phyloP scores from a whole-genome alignment of 129 eudicot species.

The Lonicera japonica region DNA sequence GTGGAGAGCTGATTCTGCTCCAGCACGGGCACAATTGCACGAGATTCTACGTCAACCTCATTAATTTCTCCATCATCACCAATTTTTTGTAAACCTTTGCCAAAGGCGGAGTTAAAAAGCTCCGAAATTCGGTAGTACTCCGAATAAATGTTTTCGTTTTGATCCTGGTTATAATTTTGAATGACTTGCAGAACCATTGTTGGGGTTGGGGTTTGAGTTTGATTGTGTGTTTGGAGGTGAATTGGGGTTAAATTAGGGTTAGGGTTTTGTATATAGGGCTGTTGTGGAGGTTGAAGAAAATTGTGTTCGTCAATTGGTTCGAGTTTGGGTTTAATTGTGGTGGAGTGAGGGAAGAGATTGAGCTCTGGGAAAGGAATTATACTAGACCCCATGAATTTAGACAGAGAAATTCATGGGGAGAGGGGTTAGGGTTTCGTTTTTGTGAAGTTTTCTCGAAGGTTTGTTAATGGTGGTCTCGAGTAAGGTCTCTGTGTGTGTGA shows the following conservation, averaged over 20 bases:
- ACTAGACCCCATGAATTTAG: slow-evolving; percentile 35
- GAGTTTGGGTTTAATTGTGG: slow-evolving; percentile 51
- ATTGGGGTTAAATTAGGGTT: slow-evolving; percentile 20
- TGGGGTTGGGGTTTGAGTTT: neutral
- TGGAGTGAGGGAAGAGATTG: slow-evolving; percentile 38
- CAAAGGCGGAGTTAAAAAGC: slow-evolving; percentile 47
- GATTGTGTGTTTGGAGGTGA: slow-evolving; percentile 2
- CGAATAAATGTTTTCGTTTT: slow-evolving; percentile 18
- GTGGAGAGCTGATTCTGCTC: slow-evolving; percentile 15
- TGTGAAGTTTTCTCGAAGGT: neutral
- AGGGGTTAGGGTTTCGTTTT: neutral
- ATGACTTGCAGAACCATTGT: too few species aligned
- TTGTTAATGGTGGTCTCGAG: neutral
- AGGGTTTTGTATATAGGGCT: neutral
- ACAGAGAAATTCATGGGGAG: neutral
- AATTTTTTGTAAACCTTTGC: slow-evolving; percentile 8
- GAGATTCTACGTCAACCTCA: slow-evolving; percentile 12
- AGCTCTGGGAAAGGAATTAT: slow-evolving; percentile 42
- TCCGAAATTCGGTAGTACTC: slow-evolving; percentile 48
- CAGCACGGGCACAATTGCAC: slow-evolving; percentile 45
- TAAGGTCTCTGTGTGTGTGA: neutral
- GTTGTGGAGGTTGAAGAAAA: slow-evolving; percentile 1
- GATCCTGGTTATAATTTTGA: too few species aligned
- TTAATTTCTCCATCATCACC: neutral
- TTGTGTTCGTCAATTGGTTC: slow-evolving; percentile 38